Evolutionary conservation across 257 asterid species (phyloP).

Genomic region (Paraleonurus japonicus): DNA sequence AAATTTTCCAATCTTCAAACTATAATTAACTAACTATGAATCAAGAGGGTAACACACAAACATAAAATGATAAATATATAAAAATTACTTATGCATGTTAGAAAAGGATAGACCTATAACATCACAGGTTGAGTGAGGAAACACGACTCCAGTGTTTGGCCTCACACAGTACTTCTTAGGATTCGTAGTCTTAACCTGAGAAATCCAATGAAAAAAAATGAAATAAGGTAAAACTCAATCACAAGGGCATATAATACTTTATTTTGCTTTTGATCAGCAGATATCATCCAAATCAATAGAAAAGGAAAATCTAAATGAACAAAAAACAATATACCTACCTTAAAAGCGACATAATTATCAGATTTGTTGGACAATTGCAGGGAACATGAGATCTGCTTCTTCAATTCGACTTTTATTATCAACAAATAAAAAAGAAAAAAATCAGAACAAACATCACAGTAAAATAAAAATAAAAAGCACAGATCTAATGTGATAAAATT

Average conservation of each 20-base stretch:
- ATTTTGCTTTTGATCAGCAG: background rate
- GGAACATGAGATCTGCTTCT: conserved; percentile 76
- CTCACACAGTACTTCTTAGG: conserved; percentile 97
- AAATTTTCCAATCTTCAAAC: background rate
- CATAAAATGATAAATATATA: background rate
- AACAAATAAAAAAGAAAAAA: background rate
- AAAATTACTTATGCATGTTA: background rate
- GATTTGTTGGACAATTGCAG: conserved; percentile 65
- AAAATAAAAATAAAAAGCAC: conserved; percentile 13
- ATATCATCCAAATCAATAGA: background rate
- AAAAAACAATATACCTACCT: conserved; percentile 41
- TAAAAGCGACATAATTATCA: conserved; percentile 67
- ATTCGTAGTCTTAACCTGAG: conserved; percentile 97
- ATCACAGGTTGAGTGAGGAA: conserved; percentile 77
- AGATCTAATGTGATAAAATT: conserved; percentile 32
- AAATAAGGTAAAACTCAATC: background rate
- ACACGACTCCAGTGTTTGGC: conserved; percentile 93
- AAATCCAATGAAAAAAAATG: conserved; percentile 19
- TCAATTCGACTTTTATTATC: conserved; percentile 62
- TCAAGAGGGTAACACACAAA: background rate
- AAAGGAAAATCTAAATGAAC: background rate
- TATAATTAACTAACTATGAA: background rate
- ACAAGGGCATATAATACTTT: background rate
- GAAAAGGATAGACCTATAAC: conserved; percentile 55
- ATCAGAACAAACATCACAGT: conserved; percentile 8